Evolutionary conservation across 768 basidiomycete genomes (phyloP), one percentile per base, ranked within the genome.

Genomic region (Auriscalpium orientale): DNA sequence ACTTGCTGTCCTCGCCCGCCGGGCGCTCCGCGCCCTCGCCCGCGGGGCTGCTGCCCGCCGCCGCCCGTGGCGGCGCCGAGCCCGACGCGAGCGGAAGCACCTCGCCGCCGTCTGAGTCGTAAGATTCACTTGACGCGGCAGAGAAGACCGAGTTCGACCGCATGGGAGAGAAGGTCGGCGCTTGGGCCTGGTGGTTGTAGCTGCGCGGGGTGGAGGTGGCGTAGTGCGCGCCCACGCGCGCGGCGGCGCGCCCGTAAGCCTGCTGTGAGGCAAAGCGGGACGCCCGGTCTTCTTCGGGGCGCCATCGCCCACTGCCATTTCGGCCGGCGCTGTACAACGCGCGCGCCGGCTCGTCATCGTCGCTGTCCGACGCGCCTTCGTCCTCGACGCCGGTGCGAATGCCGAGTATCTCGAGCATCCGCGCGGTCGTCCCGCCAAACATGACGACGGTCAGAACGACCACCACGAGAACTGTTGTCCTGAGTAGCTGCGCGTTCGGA

Each of bases 391-490:
- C 95, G 0, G 91, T 95, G 11, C 91, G 75, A 59, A 99, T 97
- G 0, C 97, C 95, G n/a, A 98, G 78, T 9, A 98, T 84, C 66
- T 98, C 95, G 33, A 99, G 77, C 97, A 99, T 98, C 49, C 93
- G 79, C 12, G 91, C 84, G 0, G 95, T 95, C n/a, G 97, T 98
- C 2, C 97, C 95, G 0, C 97, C 97, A 62, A 99, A 98, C 37
- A 97, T 73, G 54, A 98, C 72, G 36, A 98, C 94, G 1, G 95
- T 97, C 52, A 98, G 76, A 45, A 99, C 92, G 22, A 98, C 95
- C 10, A 97, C 93, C 18, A 97, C 87, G 28, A 99, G 83, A 20
- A 98, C 94, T 0, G 97, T 98, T 47, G 86, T 97, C 36, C 94
- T 78, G 51, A 99, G 78, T 43, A 90, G 91, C 63, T 91, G 84